phyloP scores from a whole-genome alignment of 2,329 filamentous ascomycete species.

The Alternaria sp. region DNA sequence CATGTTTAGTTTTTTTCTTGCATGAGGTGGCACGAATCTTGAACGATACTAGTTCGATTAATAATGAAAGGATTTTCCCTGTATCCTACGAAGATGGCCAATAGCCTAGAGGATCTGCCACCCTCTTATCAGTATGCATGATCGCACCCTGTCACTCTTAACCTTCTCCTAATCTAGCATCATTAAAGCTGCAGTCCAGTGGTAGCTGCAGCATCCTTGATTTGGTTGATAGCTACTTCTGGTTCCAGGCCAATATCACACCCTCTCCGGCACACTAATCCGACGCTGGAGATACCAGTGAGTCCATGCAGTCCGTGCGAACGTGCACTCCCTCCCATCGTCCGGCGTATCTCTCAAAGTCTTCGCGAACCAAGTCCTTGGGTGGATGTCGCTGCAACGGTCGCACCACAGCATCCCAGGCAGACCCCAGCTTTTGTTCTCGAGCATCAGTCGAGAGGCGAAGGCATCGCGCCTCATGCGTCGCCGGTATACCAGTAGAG shows the following conservation, averaged over 20 bases:
- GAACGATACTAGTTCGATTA: too few relatives aligned
- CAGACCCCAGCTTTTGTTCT: background rate
- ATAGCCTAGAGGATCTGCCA: too few relatives aligned
- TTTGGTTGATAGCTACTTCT: too few relatives aligned
- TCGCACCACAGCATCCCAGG: background rate
- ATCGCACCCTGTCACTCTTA: too few relatives aligned
- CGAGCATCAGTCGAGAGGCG: background rate
- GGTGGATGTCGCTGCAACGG: background rate
- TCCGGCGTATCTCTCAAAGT: background rate
- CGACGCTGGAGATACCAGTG: background rate
- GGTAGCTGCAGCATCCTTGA: too few relatives aligned
- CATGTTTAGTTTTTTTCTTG: too few relatives aligned
- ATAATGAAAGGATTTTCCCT: too few relatives aligned
- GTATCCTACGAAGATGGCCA: too few relatives aligned
- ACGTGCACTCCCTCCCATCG: background rate
- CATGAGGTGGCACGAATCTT: too few relatives aligned
- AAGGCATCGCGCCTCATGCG: background rate
- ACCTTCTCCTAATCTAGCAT: too few relatives aligned
- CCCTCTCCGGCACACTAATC: background rate
- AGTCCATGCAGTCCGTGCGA: background rate
- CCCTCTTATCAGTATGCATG: too few relatives aligned
- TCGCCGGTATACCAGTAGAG: background rate
- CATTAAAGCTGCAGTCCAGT: accelerated
- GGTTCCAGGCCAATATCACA: background rate
- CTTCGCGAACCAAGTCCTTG: background rate